A percentile compares a stretch with the other conserved stretches of the same genome.
Conservation (phyloP, 116 monocot species). For the Papilionanthe hybrid region DNA sequence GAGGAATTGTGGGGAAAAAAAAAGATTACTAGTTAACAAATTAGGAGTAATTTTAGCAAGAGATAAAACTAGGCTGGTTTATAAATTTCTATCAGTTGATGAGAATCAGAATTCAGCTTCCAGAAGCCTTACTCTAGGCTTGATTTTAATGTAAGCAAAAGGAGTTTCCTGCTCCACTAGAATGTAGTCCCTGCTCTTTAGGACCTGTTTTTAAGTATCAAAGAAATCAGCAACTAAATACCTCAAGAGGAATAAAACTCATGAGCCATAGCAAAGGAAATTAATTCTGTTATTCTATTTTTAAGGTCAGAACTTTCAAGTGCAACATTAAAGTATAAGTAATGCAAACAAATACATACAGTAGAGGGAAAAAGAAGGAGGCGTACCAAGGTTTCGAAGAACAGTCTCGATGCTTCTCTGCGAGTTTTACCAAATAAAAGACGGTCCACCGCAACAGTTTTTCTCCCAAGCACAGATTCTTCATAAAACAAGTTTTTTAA, state of each 20-base stretch:
- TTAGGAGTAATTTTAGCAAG: neutral
- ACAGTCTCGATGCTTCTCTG: constrained; percentile 99
- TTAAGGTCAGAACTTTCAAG: neutral
- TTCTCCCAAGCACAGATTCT: constrained; percentile 62
- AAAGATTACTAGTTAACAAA: neutral
- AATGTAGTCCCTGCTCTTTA: constrained; percentile 81
- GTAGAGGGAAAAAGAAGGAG: neutral
- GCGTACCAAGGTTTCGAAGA: constrained; percentile 96
- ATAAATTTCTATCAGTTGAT: neutral
- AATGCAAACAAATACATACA: no score
- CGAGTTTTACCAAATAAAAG: constrained; percentile 84
- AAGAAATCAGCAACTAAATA: no score
- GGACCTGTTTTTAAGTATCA: constrained; percentile 46
- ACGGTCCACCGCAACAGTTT: constrained; percentile 58
- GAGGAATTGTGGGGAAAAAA: neutral
- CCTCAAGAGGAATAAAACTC: no score
- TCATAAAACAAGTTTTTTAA: constrained; percentile 75
- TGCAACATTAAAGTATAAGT: no score
- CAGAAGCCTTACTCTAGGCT: constrained; percentile 62
- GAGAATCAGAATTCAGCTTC: constrained; percentile 67
- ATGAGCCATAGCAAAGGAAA: no score
- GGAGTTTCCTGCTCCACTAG: constrained; percentile 66
- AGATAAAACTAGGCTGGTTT: neutral
- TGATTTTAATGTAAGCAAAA: constrained; percentile 54
- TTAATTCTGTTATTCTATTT: no score